A percentile compares a stretch with the other conserved stretches of the same genome.
These are phyloP conservation scores for Lipomyces spencermartinsiae DNA, from an alignment of 805 yeast genomes.

Conservation along the genomic window DNA sequence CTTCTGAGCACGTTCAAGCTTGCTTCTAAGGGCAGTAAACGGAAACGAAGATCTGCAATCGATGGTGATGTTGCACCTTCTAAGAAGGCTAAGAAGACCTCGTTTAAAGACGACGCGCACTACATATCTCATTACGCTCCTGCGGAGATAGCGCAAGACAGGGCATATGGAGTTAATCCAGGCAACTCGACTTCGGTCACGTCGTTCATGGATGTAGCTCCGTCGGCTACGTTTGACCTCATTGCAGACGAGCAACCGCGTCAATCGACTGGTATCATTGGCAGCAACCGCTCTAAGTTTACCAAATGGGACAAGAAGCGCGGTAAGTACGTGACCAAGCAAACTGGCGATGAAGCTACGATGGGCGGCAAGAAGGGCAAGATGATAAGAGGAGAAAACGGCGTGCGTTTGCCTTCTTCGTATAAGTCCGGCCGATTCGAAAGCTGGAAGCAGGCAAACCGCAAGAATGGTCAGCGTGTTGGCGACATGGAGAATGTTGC, in stretches of 20 bases:
- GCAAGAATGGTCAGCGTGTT: conserved; percentile 44
- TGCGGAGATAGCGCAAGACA: conserved; percentile 75
- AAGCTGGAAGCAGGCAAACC: conserved; percentile 68
- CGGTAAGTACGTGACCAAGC: conserved; percentile 45
- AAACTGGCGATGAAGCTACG: conserved; percentile 30
- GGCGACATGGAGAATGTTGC: conserved; percentile 47
- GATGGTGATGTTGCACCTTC: neutral
- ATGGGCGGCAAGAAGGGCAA: conserved; percentile 49
- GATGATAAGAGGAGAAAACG: conserved; percentile 92
- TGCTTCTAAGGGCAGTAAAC: conserved; percentile 43
- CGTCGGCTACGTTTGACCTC: conserved; percentile 84
- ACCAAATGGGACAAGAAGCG: conserved; percentile 66
- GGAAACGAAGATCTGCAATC: conserved; percentile 18
- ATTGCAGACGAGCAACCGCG: conserved; percentile 63
- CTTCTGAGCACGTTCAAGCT: conserved; percentile 50
- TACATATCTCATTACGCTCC: conserved; percentile 93
- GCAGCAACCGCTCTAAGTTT: conserved; percentile 34
- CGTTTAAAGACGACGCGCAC: conserved; percentile 76
- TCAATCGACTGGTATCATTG: conserved; percentile 27
- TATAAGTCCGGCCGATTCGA: conserved; percentile 90
- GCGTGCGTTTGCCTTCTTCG: conserved; percentile 89
- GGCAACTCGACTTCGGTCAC: conserved; percentile 40
- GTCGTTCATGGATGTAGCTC: conserved; percentile 83
- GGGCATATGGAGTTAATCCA: conserved; percentile 61
- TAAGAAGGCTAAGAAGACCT: conserved; percentile 51